Evolutionary conservation across 2,329 filamentous ascomycete genomes (phyloP), one percentile per base, ranked within the genome.

Genomic region (Ramularia endophylla): DNA sequence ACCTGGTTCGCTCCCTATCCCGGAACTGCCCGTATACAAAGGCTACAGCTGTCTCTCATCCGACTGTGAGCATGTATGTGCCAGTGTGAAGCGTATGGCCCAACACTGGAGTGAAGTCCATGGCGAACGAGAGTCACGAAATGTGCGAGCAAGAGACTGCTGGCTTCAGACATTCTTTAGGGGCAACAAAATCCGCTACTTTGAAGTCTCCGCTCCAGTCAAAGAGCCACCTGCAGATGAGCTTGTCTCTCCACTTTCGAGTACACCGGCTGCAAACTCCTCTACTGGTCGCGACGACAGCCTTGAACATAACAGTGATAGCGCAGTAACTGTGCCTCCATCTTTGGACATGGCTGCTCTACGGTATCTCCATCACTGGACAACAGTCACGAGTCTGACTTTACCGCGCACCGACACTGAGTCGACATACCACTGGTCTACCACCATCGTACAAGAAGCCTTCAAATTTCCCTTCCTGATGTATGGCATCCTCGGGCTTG

Each of bases 121-220:
- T 22, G 42, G 40, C n/a, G 48, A 51, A 28, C 48, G 41, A 29
- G 48, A 48, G 16, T 41, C 37, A n/a, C 40, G 43, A 19, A 43
- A 43, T 28, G 42, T 48, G 15, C 30, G 39, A n/a, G 43, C 48
- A 12, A 36, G 48, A 6, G 36, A 41, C 2, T 42, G 42, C 8
- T 48, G 38, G 46, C 43, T 51, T 16, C 48, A 51, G 38, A 51
- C 48, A 4, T 51, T 51, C 43, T 51, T 51, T 18, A 39, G 48
- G 25, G 48, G 48, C 13, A 51, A 45, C 40, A 47, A 51, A 31
- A 44, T 51, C 22, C 44, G 48, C 18, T 51, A 51, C 28, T 51
- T 51, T 15, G 48, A 51, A 34, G 41, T 51, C 29, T 36, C 45
- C 13, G 40, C 40, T 6, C 42, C 43, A 20, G 28, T 22, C 66